phyloP scores from a whole-genome alignment of 2,329 filamentous ascomycete species.

The Colletotrichum sidae region DNA sequence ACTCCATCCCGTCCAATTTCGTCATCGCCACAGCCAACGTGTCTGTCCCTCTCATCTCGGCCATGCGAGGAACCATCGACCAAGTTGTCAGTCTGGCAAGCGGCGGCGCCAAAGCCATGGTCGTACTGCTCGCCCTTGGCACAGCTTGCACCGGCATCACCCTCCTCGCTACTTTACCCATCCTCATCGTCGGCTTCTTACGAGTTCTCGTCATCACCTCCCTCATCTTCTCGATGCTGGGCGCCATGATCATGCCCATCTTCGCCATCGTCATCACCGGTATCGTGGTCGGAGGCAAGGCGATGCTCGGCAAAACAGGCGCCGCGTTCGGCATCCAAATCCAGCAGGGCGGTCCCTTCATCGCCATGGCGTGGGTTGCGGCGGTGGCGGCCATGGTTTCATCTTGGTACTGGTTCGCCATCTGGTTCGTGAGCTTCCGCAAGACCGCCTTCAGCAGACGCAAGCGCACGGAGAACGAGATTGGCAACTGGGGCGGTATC shows the following conservation, averaged over 20 bases:
- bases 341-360: slow-evolving; percentile 30
- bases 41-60: slow-evolving; percentile 39
- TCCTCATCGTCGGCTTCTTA: slow-evolving; percentile 33
- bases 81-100: slow-evolving; percentile 35
- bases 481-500: slow-evolving; percentile 41
- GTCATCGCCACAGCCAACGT: slow-evolving; percentile 39
- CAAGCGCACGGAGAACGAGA: slow-evolving; percentile 35
- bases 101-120: slow-evolving; percentile 36
- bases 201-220: slow-evolving; percentile 35
- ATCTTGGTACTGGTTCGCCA: slow-evolving; percentile 38
- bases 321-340: slow-evolving; percentile 36
- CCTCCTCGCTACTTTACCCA: slow-evolving; percentile 36
- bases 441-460: slow-evolving; percentile 39
- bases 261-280: slow-evolving; percentile 37
- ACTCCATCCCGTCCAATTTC: slow-evolving; percentile 40
- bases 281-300: slow-evolving; percentile 32
- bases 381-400: slow-evolving; percentile 32
- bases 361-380: slow-evolving; percentile 40
- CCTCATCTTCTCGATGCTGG: slow-evolving; percentile 32
- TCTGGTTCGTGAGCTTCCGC: slow-evolving; percentile 43
- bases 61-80: slow-evolving; percentile 35
- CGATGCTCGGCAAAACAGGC: slow-evolving; percentile 22
- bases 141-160: slow-evolving; percentile 31
- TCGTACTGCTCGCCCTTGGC: slow-evolving; percentile 39
- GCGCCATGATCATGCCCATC: slow-evolving; percentile 16